A percentile compares a stretch with the other conserved stretches of the same genome.
Conservation (phyloP, 2,329 filamentous ascomycete genomes). For the Epichloe elymi region DNA sequence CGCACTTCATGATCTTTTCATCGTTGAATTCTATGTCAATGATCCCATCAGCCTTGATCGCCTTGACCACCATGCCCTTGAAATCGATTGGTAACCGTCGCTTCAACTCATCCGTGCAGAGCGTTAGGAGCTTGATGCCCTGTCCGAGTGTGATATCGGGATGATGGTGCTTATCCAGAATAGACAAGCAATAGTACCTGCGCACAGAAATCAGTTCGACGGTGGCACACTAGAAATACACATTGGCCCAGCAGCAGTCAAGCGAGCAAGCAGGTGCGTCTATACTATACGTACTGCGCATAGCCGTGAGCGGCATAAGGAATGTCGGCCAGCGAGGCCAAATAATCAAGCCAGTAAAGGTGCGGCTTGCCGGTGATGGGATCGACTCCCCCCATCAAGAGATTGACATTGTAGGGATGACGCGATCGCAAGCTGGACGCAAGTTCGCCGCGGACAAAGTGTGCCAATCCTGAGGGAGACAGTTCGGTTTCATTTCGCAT, state of each 20-base stretch:
- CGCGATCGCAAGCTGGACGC: conserved; percentile 80
- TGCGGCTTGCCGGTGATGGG: conserved; percentile 81
- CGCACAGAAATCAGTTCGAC: not conserved
- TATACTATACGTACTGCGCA: conserved; percentile 57
- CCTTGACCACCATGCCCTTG: conserved; percentile 92
- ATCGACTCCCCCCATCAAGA: conserved; percentile 87
- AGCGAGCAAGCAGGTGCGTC: not conserved
- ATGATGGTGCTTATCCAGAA: conserved; percentile 97
- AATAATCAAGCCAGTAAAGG: conserved; percentile 95
- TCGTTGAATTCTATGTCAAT: conserved; percentile 76
- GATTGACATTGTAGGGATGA: conserved; percentile 93
- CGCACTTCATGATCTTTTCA: conserved; percentile 53
- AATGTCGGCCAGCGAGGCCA: conserved; percentile 74
- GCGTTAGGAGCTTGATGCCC: conserved; percentile 80
- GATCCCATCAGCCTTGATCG: conserved; percentile 88
- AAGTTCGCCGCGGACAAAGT: conserved; percentile 89
- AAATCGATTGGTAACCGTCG: conserved; percentile 95
- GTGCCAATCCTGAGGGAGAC: conserved; percentile 74
- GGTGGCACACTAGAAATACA: not conserved
- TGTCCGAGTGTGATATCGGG: conserved; percentile 82
- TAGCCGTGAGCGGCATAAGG: conserved; percentile 97
- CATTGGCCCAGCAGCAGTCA: not conserved
- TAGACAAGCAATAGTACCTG: conserved; percentile 94
- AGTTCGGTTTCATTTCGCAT: conserved; percentile 96
- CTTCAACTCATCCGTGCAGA: conserved; percentile 97